Evolutionary conservation across 257 asterid genomes (phyloP).

Genomic region (Ehretia macrophylla): DNA sequence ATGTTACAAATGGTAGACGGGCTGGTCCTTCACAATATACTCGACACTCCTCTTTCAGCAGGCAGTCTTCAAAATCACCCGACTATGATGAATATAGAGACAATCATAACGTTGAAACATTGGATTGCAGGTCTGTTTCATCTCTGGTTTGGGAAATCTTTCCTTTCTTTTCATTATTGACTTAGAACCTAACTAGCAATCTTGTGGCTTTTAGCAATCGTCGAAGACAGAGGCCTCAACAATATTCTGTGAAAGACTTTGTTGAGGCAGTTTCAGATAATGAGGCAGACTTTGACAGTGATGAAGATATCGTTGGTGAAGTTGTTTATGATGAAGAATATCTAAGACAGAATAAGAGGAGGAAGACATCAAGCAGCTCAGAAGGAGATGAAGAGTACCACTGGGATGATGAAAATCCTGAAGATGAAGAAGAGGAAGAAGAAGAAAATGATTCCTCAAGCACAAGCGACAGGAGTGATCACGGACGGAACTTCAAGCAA

Average conservation of each 20-base stretch:
- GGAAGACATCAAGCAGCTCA: conserved; percentile 74
- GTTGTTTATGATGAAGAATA: conserved; percentile 90
- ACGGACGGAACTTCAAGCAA: conserved; percentile 36
- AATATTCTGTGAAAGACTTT: conserved; percentile 64
- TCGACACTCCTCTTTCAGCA: conserved; percentile 32
- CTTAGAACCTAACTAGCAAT: conserved; percentile 1
- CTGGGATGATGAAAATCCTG: conserved; percentile 65
- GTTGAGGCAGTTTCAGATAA: conserved; percentile 67
- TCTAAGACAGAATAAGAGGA: conserved; percentile 54
- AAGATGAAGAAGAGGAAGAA: conserved; percentile 90
- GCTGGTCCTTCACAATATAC: conserved; percentile 57
- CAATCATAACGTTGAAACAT: conserved; percentile 37
- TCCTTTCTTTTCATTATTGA: not conserved
- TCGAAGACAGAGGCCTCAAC: conserved; percentile 78
- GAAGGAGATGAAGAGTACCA: conserved; percentile 87
- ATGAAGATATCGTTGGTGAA: conserved; percentile 94
- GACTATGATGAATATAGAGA: conserved; percentile 55
- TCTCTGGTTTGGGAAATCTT: conserved; percentile 1
- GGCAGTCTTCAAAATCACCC: conserved; percentile 53
- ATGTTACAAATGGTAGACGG: conserved; percentile 58
- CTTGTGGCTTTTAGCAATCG: conserved; percentile 51
- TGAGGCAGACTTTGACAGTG: conserved; percentile 79
- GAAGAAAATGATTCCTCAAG: conserved; percentile 52
- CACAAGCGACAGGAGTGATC: conserved; percentile 65
- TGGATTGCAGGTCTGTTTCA: conserved; percentile 62